Percentiles rank a stretch among this genome's conserved stretches.
These are phyloP conservation scores for Backusella psychrophila DNA, from an alignment of 192 early-diverging fungal genomes.

Conservation along the genomic window DNA sequence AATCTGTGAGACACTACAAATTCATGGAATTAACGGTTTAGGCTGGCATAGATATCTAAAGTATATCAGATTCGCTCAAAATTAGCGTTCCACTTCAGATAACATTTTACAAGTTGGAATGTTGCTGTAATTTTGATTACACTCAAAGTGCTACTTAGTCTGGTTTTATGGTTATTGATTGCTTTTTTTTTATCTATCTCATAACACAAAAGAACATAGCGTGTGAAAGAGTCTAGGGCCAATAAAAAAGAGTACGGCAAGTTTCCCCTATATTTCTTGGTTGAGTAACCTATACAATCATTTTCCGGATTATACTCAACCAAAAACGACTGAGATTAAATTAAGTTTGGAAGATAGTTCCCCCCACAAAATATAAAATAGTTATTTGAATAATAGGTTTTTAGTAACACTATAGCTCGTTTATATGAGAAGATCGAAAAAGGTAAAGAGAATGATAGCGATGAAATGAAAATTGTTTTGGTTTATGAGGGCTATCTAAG, in stretches of 20 bases:
- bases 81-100: neutral
- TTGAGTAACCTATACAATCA: neutral
- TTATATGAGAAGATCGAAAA: neutral
- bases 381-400: neutral
- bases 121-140: neutral
- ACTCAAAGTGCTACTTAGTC: neutral
- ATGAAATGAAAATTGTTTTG: neutral
- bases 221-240: neutral
- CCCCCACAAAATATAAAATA: neutral
- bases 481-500: neutral
- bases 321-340: neutral
- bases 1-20: neutral
- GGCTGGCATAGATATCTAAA: neutral
- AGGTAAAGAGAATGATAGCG: neutral
- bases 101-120: neutral
- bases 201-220: neutral
- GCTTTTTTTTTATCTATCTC: neutral
- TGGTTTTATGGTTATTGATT: neutral
- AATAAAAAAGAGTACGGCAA: neutral
- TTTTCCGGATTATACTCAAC: neutral
- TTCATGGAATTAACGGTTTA: neutral
- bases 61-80: neutral
- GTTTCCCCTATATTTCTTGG: neutral
- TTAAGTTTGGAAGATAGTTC: neutral
- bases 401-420: too few species aligned